These are phyloP conservation scores for Cyclotella kingstonii DNA, from an alignment of 108 stramenopile genomes.

Conservation along the genomic window DNA sequence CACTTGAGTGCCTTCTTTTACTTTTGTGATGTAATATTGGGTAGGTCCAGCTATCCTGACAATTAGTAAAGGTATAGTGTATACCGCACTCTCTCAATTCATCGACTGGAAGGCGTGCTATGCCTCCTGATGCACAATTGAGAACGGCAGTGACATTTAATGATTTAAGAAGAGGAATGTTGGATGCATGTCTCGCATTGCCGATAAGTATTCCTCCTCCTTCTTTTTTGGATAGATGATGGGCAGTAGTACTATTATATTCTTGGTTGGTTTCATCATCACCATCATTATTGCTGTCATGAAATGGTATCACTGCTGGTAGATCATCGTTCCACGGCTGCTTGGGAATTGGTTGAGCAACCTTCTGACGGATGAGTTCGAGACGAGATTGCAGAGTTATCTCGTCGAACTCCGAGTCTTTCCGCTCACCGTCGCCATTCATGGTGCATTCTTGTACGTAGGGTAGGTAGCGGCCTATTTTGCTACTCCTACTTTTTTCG, in stretches of 20 bases:
- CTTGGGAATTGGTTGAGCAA: conserved; percentile 52
- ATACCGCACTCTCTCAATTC: conserved; percentile 61
- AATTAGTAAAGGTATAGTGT: conserved; percentile 69
- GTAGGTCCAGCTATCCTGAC: conserved; percentile 64
- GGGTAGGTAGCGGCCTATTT: no score
- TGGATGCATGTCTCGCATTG: conserved; percentile 59
- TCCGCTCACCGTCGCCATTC: no score
- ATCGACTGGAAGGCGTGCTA: conserved; percentile 63
- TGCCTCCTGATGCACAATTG: conserved; percentile 76
- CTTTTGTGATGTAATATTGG: conserved; percentile 60
- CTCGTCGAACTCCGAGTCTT: no score
- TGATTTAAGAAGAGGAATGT: conserved; percentile 49
- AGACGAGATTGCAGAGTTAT: conserved; percentile 45
- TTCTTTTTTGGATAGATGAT: conserved; percentile 2
- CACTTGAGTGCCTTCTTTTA: neutral
- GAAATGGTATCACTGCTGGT: conserved; percentile 42
- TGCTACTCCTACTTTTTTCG: no score
- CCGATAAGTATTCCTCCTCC: conserved; percentile 60
- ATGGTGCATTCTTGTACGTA: no score
- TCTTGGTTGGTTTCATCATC: neutral
- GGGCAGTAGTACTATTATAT: conserved; percentile 1
- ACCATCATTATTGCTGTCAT: conserved; percentile 20
- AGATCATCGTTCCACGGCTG: conserved; percentile 39
- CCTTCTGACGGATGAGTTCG: conserved; percentile 44
- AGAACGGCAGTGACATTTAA: conserved; percentile 68